These are phyloP conservation scores for Colletotrichum sp. DNA, from an alignment of 2,329 filamentous ascomycete species.

Conservation along the genomic window DNA sequence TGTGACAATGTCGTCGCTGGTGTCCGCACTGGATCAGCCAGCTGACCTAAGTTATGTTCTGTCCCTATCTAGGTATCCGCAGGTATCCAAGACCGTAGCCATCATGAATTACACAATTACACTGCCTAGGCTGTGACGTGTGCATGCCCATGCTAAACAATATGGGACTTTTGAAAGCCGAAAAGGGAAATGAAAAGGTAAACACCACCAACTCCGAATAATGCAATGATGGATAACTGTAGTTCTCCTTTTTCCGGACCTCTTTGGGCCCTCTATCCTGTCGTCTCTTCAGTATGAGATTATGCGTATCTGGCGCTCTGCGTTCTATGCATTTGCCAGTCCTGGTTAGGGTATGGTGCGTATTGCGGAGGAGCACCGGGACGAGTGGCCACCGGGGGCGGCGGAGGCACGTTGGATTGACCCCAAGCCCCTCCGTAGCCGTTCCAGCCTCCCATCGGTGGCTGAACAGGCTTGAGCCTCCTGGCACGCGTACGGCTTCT, in stretches of 20 bases:
- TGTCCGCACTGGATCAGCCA: conserved; percentile 20
- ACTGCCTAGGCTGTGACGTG: not conserved
- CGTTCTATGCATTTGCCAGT: conserved; percentile 15
- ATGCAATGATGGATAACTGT: conserved; percentile 20
- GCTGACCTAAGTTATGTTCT: conserved; percentile 21
- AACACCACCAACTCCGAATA: conserved; percentile 17
- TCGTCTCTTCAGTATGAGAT: not conserved
- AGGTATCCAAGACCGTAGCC: conserved; percentile 5
- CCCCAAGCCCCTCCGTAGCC: conserved; percentile 21
- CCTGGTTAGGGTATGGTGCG: not conserved
- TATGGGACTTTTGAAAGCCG: not conserved
- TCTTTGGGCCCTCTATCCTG: not conserved
- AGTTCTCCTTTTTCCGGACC: not conserved
- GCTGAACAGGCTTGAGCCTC: conserved; percentile 26
- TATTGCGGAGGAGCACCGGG: conserved; percentile 6
- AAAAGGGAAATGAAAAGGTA: not conserved
- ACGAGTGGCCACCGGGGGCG: conserved; percentile 6
- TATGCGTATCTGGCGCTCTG: conserved; percentile 28
- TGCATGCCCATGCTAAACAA: not conserved
- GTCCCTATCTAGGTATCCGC: conserved; percentile 1
- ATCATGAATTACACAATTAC: conserved; percentile 12
- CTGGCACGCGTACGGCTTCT: conserved; percentile 22
- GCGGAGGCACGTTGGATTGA: conserved; percentile 7
- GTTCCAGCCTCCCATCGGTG: conserved; percentile 22
- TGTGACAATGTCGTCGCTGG: not conserved